Percentiles rank a stretch among this genome's conserved stretches.
Evolutionary conservation across 441 rosid species (phyloP).

Genomic region (Pelargonium fulgidum): DNA sequence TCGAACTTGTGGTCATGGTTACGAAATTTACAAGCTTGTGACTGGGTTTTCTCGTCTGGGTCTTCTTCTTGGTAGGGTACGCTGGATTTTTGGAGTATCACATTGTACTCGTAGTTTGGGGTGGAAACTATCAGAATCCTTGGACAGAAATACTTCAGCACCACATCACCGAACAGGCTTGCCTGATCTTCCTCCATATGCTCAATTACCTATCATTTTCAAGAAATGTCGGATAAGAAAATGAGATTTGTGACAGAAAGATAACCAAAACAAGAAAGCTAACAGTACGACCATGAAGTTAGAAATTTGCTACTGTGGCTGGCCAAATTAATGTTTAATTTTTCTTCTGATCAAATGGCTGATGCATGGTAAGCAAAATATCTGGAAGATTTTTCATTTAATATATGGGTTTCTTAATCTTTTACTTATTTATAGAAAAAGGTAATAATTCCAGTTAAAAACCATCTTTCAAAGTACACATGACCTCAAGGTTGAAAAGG

Average conservation of each 20-base stretch:
- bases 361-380: background rate
- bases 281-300: too few species aligned
- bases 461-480: background rate
- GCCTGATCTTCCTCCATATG: slow-evolving; percentile 98
- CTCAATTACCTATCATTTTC: slow-evolving; percentile 69
- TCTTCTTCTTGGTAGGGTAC: slow-evolving; percentile 49
- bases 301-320: too few species aligned
- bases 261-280: background rate
- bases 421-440: background rate
- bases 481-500: slow-evolving; percentile 6
- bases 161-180: slow-evolving; percentile 53
- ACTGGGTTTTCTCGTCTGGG: slow-evolving; percentile 42
- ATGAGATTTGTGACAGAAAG: background rate
- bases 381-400: background rate
- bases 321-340: too few species aligned
- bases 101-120: slow-evolving; percentile 86
- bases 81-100: slow-evolving; percentile 58
- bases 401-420: background rate
- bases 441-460: background rate
- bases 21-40: slow-evolving; percentile 59
- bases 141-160: slow-evolving; percentile 55
- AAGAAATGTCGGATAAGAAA: background rate
- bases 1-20: slow-evolving; percentile 98
- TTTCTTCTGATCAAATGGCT: background rate
- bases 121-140: slow-evolving; percentile 75